Evolutionary conservation across 495 filamentous ascomycete genomes (phyloP).

Genomic region (Talaromyces thailandensis): DNA sequence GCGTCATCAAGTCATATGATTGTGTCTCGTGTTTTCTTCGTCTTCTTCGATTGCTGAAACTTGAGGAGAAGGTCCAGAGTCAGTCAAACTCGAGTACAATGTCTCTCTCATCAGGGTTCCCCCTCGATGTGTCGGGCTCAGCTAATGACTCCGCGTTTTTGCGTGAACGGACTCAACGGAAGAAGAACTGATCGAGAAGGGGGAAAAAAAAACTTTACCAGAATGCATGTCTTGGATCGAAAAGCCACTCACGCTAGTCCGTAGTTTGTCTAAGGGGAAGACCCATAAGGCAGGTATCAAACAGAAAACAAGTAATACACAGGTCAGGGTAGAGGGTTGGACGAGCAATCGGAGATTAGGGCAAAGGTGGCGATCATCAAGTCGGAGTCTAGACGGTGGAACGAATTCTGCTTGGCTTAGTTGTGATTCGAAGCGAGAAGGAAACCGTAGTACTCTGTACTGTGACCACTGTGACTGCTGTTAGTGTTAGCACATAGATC

Average conservation of each 20-base stretch:
- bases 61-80: background rate
- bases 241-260: background rate
- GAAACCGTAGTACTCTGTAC: background rate
- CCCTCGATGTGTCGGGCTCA: background rate
- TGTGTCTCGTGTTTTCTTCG: background rate
- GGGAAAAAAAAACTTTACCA: background rate
- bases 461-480: too few species aligned
- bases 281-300: background rate
- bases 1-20: constrained; percentile 3
- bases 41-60: background rate
- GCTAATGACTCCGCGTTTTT: background rate
- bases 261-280: background rate
- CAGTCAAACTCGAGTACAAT: background rate
- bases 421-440: background rate
- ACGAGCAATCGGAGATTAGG: constrained; percentile 4
- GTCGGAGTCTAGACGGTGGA: background rate
- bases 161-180: background rate
- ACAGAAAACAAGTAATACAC: background rate
- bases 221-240: background rate
- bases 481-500: background rate
- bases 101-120: background rate
- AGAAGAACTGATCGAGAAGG: background rate
- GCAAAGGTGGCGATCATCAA: constrained; percentile 1
- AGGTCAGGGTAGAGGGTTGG: background rate
- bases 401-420: background rate